Evolutionary conservation across 805 yeast species (phyloP).

Genomic region (Yamadazyma paraphyllophila): DNA sequence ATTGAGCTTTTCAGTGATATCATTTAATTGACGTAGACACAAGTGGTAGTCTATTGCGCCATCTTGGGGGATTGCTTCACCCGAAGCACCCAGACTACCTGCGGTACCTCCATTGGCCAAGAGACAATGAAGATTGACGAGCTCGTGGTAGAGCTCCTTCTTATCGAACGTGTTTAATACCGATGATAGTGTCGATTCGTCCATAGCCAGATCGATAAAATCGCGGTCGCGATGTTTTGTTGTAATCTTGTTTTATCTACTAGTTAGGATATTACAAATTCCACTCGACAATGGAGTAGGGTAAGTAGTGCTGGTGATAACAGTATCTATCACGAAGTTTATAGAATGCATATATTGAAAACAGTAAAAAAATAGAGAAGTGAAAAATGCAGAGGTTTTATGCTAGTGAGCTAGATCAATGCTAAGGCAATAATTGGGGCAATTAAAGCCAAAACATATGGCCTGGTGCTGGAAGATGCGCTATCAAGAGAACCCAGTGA

Average conservation of each 20-base stretch:
- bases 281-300: no score
- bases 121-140: conserved; percentile 1
- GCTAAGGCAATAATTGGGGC: conserved; percentile 1
- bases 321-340: not conserved
- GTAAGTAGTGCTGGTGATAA: no score
- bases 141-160: conserved; percentile 7
- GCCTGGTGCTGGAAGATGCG: conserved; percentile 2
- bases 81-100: no score
- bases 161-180: conserved; percentile 4
- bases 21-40: conserved; percentile 20
- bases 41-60: not conserved
- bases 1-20: conserved; percentile 24
- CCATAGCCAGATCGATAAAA: not conserved
- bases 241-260: no score
- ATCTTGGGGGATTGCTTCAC: no score
- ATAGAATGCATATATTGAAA: no score
- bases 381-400: no score
- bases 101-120: not conserved
- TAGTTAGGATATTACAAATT: no score
- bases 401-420: not conserved
- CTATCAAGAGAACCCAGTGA: conserved; percentile 9
- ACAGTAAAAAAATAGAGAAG: no score
- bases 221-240: no score
- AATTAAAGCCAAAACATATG: conserved; percentile 5
- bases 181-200: conserved; percentile 1